phyloP scores from a whole-genome alignment of 2,329 filamentous ascomycete genomes.

The Tolypocladium cylindrosporum region DNA sequence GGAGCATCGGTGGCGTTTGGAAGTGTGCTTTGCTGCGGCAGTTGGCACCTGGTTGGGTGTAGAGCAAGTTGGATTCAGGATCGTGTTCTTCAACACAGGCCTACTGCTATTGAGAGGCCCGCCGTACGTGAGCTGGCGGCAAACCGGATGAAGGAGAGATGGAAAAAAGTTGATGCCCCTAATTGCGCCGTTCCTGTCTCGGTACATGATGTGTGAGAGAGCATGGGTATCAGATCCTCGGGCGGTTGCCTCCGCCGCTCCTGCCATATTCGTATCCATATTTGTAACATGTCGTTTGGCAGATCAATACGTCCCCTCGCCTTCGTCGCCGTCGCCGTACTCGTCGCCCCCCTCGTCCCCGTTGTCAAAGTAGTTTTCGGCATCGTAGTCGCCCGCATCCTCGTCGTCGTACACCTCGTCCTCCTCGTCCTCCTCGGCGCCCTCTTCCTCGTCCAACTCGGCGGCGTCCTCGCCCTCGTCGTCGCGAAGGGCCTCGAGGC shows the following conservation, averaged over 20 bases:
- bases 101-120: not conserved
- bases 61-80: not conserved
- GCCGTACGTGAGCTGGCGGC: not conserved
- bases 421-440: slow-evolving; percentile 33
- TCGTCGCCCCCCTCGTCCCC: slow-evolving; percentile 45
- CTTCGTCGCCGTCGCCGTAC: slow-evolving; percentile 41
- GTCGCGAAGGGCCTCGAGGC: slow-evolving; percentile 35
- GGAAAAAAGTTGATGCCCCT: not conserved
- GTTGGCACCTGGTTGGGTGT: not conserved
- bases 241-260: not conserved
- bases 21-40: not conserved
- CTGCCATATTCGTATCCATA: not conserved
- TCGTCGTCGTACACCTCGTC: slow-evolving; percentile 46
- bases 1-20: not conserved
- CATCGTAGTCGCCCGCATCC: slow-evolving; percentile 51
- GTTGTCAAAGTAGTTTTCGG: slow-evolving; percentile 50
- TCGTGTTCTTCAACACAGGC: not conserved
- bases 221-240: not conserved
- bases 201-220: not conserved
- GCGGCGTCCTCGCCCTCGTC: slow-evolving; percentile 39
- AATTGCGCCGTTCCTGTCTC: not conserved
- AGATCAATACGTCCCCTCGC: slow-evolving; percentile 27
- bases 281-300: not conserved
- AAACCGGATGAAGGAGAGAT: not conserved
- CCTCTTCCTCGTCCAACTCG: slow-evolving; percentile 42